These are phyloP conservation scores for Alopecurus myosuroides DNA, from an alignment of 176 grass and related monocot species.

Conservation along the genomic window DNA sequence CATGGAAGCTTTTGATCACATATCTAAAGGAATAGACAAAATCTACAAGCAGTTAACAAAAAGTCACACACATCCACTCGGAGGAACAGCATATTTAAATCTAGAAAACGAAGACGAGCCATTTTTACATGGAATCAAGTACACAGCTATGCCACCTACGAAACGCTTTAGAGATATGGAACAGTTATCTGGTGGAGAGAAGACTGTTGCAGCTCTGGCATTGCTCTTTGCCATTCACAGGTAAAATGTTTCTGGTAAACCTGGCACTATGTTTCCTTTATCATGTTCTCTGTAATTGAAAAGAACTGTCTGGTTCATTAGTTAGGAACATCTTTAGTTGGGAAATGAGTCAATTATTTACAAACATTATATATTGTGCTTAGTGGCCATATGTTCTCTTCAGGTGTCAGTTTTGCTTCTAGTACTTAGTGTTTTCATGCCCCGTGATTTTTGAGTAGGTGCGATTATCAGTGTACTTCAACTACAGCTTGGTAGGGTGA, in stretches of 20 bases:
- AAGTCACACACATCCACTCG: conserved; percentile 93
- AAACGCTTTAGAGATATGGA: conserved; percentile 99
- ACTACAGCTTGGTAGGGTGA: background rate
- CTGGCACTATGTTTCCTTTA: background rate
- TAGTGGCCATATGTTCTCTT: background rate
- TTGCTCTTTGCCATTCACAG: conserved; percentile 99
- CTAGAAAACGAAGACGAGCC: conserved; percentile 99
- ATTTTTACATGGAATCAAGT: conserved; percentile 92
- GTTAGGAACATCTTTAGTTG: background rate
- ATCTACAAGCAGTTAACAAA: conserved; percentile 98
- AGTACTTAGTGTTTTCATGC: conserved; percentile 10
- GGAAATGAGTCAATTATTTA: background rate
- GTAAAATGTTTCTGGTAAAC: conserved; percentile 35
- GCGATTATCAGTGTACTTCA: background rate
- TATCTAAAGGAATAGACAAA: conserved; percentile 95
- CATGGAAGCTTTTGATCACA: conserved; percentile 96
- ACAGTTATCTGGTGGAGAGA: conserved; percentile 96
- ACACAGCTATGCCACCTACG: conserved; percentile 97
- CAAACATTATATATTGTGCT: background rate
- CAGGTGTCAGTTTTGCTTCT: conserved; percentile 2
- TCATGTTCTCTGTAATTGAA: background rate
- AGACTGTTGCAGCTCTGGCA: conserved; percentile 93
- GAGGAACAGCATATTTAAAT: conserved; percentile 95
- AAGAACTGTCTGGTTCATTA: background rate
- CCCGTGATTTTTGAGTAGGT: background rate